These are phyloP conservation scores for Gracilaria gracilis DNA, from an alignment of 23 red algal species.

Conservation along the genomic window DNA sequence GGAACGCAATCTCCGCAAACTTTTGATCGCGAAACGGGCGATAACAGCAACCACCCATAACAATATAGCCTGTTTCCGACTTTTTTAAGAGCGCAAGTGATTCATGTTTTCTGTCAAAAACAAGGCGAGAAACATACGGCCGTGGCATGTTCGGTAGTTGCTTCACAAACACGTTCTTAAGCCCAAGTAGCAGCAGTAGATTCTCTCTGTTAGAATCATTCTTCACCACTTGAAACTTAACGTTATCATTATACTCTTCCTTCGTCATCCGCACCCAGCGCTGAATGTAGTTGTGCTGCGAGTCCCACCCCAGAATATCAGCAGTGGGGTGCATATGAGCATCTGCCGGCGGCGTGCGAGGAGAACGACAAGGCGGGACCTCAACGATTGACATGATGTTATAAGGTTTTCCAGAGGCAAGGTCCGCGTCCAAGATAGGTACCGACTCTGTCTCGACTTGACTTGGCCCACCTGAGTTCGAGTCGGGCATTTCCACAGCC, in stretches of 20 bases:
- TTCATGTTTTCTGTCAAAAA: slow-evolving; percentile 99
- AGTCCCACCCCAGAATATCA: slow-evolving; percentile 95
- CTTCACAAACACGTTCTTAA: slow-evolving; percentile 99
- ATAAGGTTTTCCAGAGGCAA: slow-evolving; percentile 61
- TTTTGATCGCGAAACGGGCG: slow-evolving; percentile 91
- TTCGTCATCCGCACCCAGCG: slow-evolving; percentile 93
- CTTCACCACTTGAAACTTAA: slow-evolving; percentile 87
- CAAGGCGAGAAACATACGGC: slow-evolving; percentile 94
- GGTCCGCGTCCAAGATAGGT: slow-evolving; percentile 51
- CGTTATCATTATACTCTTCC: slow-evolving; percentile 76
- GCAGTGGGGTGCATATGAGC: slow-evolving; percentile 76
- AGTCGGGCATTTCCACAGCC: slow-evolving; percentile 12
- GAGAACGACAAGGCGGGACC: slow-evolving; percentile 64
- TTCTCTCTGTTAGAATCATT: slow-evolving; percentile 87
- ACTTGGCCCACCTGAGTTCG: slow-evolving; percentile 32
- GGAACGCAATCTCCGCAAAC: slow-evolving; percentile 97
- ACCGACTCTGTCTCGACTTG: slow-evolving; percentile 44
- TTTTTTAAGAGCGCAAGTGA: slow-evolving; percentile 83
- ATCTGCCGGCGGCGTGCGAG: slow-evolving; percentile 53
- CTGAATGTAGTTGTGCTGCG: slow-evolving; percentile 96
- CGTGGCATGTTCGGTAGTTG: slow-evolving; percentile 99
- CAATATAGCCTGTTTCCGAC: slow-evolving; percentile 77
- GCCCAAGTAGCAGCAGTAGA: slow-evolving; percentile 87
- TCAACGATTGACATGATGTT: slow-evolving; percentile 69
- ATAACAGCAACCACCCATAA: slow-evolving; percentile 99